These are phyloP conservation scores for Platanthera zijinensis DNA, from an alignment of 106 monocot genomes.

Conservation along the genomic window DNA sequence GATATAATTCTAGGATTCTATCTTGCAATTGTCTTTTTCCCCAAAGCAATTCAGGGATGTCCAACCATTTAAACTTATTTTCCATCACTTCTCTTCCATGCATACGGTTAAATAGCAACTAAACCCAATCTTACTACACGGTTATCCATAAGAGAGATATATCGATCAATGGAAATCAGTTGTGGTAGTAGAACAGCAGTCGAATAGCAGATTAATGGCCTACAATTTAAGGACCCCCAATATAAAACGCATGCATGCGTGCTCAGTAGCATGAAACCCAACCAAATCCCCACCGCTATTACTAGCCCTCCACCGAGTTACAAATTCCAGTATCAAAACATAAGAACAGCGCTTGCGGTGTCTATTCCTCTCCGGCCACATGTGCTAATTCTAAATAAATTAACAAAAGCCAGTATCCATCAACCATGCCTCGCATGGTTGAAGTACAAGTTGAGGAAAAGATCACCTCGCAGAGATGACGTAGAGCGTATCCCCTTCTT, in stretches of 20 bases:
- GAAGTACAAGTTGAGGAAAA: neutral
- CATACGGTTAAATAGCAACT: neutral
- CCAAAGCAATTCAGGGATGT: neutral
- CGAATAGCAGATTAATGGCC: neutral
- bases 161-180: neutral
- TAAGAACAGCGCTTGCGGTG: neutral
- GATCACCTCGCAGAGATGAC: conserved; percentile 34
- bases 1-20: neutral
- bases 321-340: neutral
- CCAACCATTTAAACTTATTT: neutral
- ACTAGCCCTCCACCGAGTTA: neutral
- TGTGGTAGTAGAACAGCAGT: neutral
- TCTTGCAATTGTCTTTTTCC: neutral
- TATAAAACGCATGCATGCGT: neutral
- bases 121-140: neutral
- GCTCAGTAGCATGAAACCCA: neutral
- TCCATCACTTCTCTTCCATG: neutral
- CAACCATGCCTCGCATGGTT: neutral
- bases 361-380: neutral
- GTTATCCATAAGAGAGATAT: neutral
- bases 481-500: conserved; percentile 49
- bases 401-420: neutral
- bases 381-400: neutral
- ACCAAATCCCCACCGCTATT: neutral
- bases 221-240: neutral